Percentiles rank a stretch among this genome's conserved stretches.
Evolutionary conservation across 768 basidiomycete genomes (phyloP).

Genomic region (Leccinum olivaceopallidum): DNA sequence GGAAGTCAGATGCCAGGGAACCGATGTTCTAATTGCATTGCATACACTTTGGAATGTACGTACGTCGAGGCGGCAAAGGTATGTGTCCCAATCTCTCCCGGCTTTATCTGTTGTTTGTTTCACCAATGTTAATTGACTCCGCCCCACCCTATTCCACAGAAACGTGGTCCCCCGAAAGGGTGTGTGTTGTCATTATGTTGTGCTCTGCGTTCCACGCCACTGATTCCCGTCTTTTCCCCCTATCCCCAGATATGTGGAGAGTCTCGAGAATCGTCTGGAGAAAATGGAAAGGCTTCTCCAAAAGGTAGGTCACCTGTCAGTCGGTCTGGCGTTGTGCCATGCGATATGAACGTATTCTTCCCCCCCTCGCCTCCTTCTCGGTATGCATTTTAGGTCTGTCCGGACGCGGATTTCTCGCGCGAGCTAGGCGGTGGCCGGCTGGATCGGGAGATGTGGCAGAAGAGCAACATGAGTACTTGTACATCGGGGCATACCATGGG

Average conservation of each 20-base stretch:
- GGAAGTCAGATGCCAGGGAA: constrained; percentile 59
- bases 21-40: constrained; percentile 56
- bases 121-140: background rate
- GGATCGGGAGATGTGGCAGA: constrained; percentile 41
- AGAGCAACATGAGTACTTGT: constrained; percentile 11
- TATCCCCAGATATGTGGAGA: constrained; percentile 55
- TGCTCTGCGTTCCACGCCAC: background rate
- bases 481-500: constrained; percentile 16
- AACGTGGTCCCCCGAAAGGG: constrained; percentile 43
- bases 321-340: constrained; percentile 3
- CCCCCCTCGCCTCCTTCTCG: background rate
- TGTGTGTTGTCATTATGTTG: constrained; percentile 8
- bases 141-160: constrained; percentile 23
- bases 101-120: background rate
- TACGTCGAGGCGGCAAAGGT: constrained; percentile 60
- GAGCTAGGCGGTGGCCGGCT: constrained; percentile 49
- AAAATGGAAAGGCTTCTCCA: constrained; percentile 64
- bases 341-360: background rate
- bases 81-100: background rate
- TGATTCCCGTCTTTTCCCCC: background rate
- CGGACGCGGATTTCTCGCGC: constrained; percentile 59
- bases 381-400: constrained; percentile 50
- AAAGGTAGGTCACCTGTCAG: constrained; percentile 37
- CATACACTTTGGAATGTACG: constrained; percentile 50
- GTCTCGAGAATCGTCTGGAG: constrained; percentile 58